These are phyloP conservation scores for Stevia rebaudiana DNA, from an alignment of 140 eudicot species.

Conservation along the genomic window DNA sequence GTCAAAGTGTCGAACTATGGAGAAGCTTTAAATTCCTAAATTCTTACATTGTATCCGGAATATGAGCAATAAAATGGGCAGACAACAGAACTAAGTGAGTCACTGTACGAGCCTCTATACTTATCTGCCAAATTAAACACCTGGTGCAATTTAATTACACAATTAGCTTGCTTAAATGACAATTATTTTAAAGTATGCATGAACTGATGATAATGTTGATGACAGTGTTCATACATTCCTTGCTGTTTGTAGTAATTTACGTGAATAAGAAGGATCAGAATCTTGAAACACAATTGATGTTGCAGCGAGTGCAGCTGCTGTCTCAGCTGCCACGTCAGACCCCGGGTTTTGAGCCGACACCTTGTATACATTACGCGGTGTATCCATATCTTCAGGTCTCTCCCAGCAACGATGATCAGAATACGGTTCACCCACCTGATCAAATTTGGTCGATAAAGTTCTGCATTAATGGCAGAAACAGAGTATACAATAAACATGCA, in stretches of 20 bases:
- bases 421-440: conserved; percentile 82
- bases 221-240: conserved; percentile 32
- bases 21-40: too few species aligned
- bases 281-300: conserved; percentile 75
- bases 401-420: conserved; percentile 91
- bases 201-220: background rate
- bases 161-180: background rate
- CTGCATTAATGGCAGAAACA: too few species aligned
- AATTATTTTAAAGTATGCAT: background rate
- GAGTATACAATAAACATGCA: too few species aligned
- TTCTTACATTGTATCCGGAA: conserved; percentile 83
- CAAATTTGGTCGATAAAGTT: background rate
- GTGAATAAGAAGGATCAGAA: conserved; percentile 79
- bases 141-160: conserved; percentile 26
- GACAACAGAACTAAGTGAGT: conserved; percentile 61
- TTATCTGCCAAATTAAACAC: conserved; percentile 81
- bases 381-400: conserved; percentile 98
- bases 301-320: conserved; percentile 92
- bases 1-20: too few species aligned
- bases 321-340: conserved; percentile 98
- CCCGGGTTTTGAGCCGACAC: conserved; percentile 79
- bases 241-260: conserved; percentile 59
- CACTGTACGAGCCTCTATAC: conserved; percentile 84
- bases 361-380: conserved; percentile 73
- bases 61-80: conserved; percentile 99